Evolutionary conservation across 2,329 filamentous ascomycete genomes (phyloP).

Genomic region (Venturia pyrina): DNA sequence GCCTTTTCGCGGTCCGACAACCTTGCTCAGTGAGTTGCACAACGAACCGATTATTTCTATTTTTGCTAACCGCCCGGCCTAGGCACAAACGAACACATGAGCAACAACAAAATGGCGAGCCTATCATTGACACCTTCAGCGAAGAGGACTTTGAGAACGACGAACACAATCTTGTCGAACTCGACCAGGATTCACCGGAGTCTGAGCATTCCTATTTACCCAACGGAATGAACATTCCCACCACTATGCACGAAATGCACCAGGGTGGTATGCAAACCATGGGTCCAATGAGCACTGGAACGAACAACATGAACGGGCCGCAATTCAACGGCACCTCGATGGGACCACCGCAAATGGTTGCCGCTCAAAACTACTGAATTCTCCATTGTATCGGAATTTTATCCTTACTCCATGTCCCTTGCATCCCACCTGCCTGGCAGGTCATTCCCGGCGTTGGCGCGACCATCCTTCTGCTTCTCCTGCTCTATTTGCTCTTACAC

Average conservation of each 20-base stretch:
- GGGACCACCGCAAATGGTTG: slow-evolving; percentile 12
- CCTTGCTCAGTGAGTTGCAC: slow-evolving; percentile 72
- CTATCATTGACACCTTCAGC: slow-evolving; percentile 53
- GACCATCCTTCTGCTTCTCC: slow-evolving; percentile 3
- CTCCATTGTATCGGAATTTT: neutral
- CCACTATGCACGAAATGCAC: slow-evolving; percentile 10
- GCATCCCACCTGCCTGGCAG: neutral
- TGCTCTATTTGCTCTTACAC: slow-evolving; percentile 1
- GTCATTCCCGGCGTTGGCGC: neutral
- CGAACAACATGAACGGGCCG: slow-evolving; percentile 12
- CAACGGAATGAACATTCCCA: slow-evolving; percentile 1
- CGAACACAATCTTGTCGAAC: slow-evolving; percentile 71
- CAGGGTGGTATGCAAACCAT: neutral
- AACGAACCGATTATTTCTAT: neutral
- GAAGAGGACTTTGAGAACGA: slow-evolving; percentile 71
- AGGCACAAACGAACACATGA: slow-evolving; percentile 76
- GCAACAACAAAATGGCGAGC: slow-evolving; percentile 50
- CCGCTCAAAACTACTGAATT: slow-evolving; percentile 12
- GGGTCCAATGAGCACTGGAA: slow-evolving; percentile 12
- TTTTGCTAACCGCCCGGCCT: slow-evolving; percentile 28
- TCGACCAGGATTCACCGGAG: slow-evolving; percentile 64
- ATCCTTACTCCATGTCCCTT: neutral
- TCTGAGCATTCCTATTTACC: slow-evolving; percentile 12
- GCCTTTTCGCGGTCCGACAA: slow-evolving; percentile 98
- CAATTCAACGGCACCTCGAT: slow-evolving; percentile 11